A percentile compares a stretch with the other conserved stretches of the same genome.
phyloP scores from a whole-genome alignment of 1,284 basidiomycete species.

The Macrocystidia cucumis region DNA sequence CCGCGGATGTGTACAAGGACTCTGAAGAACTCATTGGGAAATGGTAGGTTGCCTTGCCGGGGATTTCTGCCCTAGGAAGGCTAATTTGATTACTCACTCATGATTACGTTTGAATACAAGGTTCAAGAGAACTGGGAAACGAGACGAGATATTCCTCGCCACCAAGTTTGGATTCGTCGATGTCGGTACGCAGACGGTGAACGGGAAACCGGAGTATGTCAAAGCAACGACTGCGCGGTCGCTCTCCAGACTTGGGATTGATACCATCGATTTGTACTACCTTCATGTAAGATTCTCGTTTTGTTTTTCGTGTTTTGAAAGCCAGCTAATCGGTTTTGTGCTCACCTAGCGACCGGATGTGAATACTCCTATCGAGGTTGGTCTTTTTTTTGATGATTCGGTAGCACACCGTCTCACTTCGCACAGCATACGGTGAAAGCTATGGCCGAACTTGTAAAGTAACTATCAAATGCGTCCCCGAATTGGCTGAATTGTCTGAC shows the following conservation, averaged over 20 bases:
- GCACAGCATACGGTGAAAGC: constrained; percentile 33
- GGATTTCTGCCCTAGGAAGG: too few species aligned
- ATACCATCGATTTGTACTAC: constrained; percentile 41
- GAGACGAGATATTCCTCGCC: constrained; percentile 36
- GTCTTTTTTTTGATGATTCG: constrained; percentile 2
- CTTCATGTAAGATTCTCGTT: constrained; percentile 33
- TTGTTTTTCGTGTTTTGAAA: constrained; percentile 3
- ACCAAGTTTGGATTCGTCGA: constrained; percentile 40
- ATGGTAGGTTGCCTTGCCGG: constrained; percentile 24
- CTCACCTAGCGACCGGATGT: constrained; percentile 27
- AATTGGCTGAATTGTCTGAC: not conserved
- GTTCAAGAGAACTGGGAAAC: constrained; percentile 37
- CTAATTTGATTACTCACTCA: not conserved
- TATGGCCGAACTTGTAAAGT: constrained; percentile 51
- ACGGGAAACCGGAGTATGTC: constrained; percentile 27
- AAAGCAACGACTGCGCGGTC: constrained; percentile 20
- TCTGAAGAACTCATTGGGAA: constrained; percentile 30
- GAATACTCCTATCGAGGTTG: constrained; percentile 37
- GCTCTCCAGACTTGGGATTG: constrained; percentile 30
- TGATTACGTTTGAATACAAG: constrained; percentile 12
- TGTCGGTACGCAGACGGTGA: constrained; percentile 7
- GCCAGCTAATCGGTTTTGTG: not conserved
- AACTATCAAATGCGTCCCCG: constrained; percentile 7
- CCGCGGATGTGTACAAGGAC: constrained; percentile 28
- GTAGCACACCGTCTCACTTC: not conserved